A percentile compares a stretch with the other conserved stretches of the same genome.
Conservation (phyloP, 768 basidiomycete genomes). For the Leccinum longicurvipes region DNA sequence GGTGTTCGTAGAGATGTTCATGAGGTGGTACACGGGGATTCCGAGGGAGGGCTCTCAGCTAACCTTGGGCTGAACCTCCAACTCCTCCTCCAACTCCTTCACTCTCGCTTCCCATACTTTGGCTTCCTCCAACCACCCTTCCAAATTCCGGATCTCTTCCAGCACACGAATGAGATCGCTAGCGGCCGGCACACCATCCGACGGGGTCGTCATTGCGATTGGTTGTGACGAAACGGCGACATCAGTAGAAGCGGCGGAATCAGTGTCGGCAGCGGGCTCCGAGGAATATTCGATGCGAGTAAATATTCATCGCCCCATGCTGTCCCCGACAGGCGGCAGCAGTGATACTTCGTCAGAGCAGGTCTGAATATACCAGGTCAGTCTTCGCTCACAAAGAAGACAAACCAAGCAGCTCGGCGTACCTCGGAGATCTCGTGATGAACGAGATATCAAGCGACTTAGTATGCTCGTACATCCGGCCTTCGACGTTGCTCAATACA, state of each 20-base stretch:
- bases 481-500: slow-evolving; percentile 94
- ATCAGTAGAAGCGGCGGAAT: neutral
- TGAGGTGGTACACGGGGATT: slow-evolving; percentile 9
- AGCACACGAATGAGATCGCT: slow-evolving; percentile 22
- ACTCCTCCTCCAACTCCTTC: slow-evolving; percentile 20
- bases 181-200: neutral
- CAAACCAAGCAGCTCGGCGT: slow-evolving; percentile 14
- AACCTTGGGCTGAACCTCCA: slow-evolving; percentile 26
- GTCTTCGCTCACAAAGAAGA: no score
- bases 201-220: neutral
- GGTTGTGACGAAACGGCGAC: neutral
- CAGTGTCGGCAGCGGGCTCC: neutral
- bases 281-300: slow-evolving; percentile 45
- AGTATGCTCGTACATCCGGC: slow-evolving; percentile 90
- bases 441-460: slow-evolving; percentile 88
- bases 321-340: slow-evolving; percentile 73
- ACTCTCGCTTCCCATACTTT: slow-evolving; percentile 27
- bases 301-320: slow-evolving; percentile 68
- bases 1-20: slow-evolving; percentile 9
- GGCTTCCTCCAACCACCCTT: slow-evolving; percentile 24
- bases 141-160: slow-evolving; percentile 27
- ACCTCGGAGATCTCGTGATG: slow-evolving; percentile 89
- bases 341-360: slow-evolving; percentile 86
- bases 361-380: slow-evolving; percentile 41
- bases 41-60: slow-evolving; percentile 16